Base-by-base conservation (phyloP, 2,329 filamentous ascomycete species). In the Phaeosphaeria sp. region DNA sequence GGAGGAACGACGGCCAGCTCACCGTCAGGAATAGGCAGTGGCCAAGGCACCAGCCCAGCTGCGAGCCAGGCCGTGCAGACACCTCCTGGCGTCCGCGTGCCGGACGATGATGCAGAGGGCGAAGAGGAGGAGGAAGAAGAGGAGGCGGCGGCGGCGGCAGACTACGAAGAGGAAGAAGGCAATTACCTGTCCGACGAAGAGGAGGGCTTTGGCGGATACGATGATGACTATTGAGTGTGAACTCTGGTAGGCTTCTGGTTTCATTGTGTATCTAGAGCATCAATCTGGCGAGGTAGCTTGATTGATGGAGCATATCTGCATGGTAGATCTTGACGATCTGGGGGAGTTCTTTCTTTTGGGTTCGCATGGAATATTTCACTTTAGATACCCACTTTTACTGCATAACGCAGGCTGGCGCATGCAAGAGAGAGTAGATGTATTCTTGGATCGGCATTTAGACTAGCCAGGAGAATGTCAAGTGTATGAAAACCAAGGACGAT, bases 161-260 rank as follows among this genome's bases (percentile, higher is more conserved):
- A 80, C 60, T 78, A 80, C 33, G 74, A 78, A 17, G 75, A 80
- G 60, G 79, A 81, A 11, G 64, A 67, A 52, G 68, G 74, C 50
- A 74, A 79, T 50, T 79, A 80, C 22, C 69, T 78, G 61, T 75
- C 79, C 48, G 74, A 78, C 30, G 76, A 80, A 52, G 79, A 82
- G 53, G 75, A 77, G 52, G 78, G 79, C 36, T 74, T 74, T 33
- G 69, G 74, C 7, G 68, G 74, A 10, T 77, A 81, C 39, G 63
- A 68, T 25, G 63, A 72, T 30, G 65, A 71, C 41, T 72, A 65
- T 36, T 30, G 17, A n/a, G 18, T 36, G 30, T 30, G 30, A 36
- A 13, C 13, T 11, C 13, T 36, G 30, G 30, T 36, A 6, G 6
- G 6, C 30, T 36, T 36, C 30, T 36, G 30, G 30, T 3, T 36